Evolutionary conservation across 2,329 filamentous ascomycete genomes (phyloP).

Genomic region (Xylariaceae sp.): DNA sequence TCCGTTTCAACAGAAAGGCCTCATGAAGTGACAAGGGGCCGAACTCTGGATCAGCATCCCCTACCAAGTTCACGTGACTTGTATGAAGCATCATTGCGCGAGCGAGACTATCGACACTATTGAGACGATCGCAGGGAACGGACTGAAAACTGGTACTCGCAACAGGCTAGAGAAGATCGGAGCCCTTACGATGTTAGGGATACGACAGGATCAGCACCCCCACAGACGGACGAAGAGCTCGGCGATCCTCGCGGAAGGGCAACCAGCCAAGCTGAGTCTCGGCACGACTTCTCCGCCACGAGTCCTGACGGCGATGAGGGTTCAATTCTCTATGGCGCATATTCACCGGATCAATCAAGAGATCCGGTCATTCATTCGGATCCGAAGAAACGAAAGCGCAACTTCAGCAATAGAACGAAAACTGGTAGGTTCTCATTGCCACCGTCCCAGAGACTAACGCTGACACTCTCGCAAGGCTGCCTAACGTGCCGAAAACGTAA

Average conservation of each 20-base stretch:
- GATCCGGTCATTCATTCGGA: conserved; percentile 53
- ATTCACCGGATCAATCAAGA: conserved; percentile 43
- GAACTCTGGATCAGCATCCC: conserved; percentile 33
- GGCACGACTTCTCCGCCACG: conserved; percentile 48
- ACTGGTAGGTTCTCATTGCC: conserved; percentile 42
- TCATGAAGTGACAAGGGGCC: conserved; percentile 31
- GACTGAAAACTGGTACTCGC: conserved; percentile 46
- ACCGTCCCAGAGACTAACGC: conserved; percentile 1
- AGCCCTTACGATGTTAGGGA: conserved; percentile 43
- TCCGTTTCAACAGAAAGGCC: conserved; percentile 57
- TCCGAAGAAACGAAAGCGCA: conserved; percentile 67
- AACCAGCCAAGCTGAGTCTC: conserved; percentile 41
- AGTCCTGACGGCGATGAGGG: conserved; percentile 53
- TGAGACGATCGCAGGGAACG: conserved; percentile 45
- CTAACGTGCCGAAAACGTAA: conserved; percentile 87
- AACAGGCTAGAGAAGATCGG: conserved; percentile 45
- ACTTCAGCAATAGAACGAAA: conserved; percentile 94
- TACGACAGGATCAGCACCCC: conserved; percentile 41
- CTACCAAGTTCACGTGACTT: conserved; percentile 39
- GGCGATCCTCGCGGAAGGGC: conserved; percentile 43
- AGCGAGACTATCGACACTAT: conserved; percentile 40
- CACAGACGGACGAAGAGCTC: conserved; percentile 48
- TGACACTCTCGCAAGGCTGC: conserved; percentile 43
- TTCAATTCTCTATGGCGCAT: conserved; percentile 41
- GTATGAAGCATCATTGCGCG: conserved; percentile 41